Percentiles rank a stretch among this genome's conserved stretches.
These are phyloP conservation scores for Fremontodendron californicum DNA, from an alignment of 345 rosid species.

Conservation along the genomic window DNA sequence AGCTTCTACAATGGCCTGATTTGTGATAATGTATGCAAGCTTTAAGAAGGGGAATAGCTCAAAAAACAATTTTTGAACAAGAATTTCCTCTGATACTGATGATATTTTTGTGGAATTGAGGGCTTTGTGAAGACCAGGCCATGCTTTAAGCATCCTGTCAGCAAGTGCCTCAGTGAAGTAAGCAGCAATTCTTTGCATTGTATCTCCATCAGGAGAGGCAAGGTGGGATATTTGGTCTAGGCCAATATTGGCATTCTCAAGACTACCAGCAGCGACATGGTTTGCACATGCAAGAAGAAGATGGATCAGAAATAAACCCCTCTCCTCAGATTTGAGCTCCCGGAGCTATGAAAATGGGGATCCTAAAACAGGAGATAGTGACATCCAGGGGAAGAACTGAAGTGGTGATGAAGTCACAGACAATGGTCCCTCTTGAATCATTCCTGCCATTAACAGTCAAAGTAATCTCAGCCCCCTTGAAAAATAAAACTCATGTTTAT, in stretches of 20 bases:
- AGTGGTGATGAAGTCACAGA: constrained; percentile 50
- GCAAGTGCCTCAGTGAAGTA: constrained; percentile 69
- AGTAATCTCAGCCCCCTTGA: constrained; percentile 10
- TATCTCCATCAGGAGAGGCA: constrained; percentile 63
- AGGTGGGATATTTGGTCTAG: constrained; percentile 62
- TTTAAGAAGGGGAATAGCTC: constrained; percentile 67
- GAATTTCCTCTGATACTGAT: constrained; percentile 40
- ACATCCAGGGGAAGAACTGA: constrained; percentile 50
- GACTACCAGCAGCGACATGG: constrained; percentile 53
- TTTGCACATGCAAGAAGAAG: constrained; percentile 51
- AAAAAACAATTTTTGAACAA: constrained; percentile 52
- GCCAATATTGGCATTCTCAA: constrained; percentile 54
- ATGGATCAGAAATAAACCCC: constrained; percentile 58
- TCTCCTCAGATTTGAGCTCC: constrained; percentile 57
- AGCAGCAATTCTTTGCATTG: constrained; percentile 67
- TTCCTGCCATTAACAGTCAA: constrained; percentile 30
- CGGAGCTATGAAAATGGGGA: constrained; percentile 53
- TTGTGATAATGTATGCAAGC: constrained; percentile 53
- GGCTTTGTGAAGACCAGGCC: constrained; percentile 70
- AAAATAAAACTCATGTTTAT: neutral
- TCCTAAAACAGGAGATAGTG: constrained; percentile 53
- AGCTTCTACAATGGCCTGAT: constrained; percentile 62
- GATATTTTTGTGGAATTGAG: constrained; percentile 49
- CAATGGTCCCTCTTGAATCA: constrained; percentile 57
- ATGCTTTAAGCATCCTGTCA: constrained; percentile 54